Percentiles rank a stretch among this genome's conserved stretches.
Evolutionary conservation across 805 yeast species (phyloP).

Genomic region (Kodamaea leandrae): DNA sequence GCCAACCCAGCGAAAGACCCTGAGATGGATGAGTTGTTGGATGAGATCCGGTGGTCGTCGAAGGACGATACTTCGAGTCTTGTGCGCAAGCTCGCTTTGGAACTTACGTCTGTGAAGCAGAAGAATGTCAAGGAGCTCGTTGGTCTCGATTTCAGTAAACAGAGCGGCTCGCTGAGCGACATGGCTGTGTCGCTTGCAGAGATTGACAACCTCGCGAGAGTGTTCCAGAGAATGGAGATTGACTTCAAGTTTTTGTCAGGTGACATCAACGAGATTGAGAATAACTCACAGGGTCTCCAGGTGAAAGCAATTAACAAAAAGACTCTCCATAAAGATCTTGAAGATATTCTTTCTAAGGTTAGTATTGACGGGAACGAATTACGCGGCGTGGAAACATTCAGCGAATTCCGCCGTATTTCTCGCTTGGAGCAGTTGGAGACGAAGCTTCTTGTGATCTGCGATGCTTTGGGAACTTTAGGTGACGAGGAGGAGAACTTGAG

Average conservation of each 20-base stretch:
- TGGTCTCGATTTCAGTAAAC: slow-evolving; percentile 34
- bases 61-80: slow-evolving; percentile 61
- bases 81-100: slow-evolving; percentile 54
- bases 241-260: slow-evolving; percentile 47
- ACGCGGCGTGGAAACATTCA: slow-evolving; percentile 42
- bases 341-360: slow-evolving; percentile 66
- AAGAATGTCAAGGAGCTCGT: slow-evolving; percentile 52
- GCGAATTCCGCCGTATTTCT: slow-evolving; percentile 47
- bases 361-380: slow-evolving; percentile 59
- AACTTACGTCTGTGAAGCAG: slow-evolving; percentile 60
- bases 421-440: slow-evolving; percentile 50
- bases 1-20: slow-evolving; percentile 31
- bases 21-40: slow-evolving; percentile 64
- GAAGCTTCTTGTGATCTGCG: slow-evolving; percentile 53
- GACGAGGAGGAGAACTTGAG: slow-evolving; percentile 46
- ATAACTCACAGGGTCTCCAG: slow-evolving; percentile 77
- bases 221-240: slow-evolving; percentile 41
- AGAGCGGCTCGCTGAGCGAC: slow-evolving; percentile 30
- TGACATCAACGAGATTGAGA: slow-evolving; percentile 69
- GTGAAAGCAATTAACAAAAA: slow-evolving; percentile 80
- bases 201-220: slow-evolving; percentile 33
- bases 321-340: slow-evolving; percentile 65
- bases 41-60: slow-evolving; percentile 75
- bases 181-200: slow-evolving; percentile 32
- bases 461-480: slow-evolving; percentile 61